Evolutionary conservation across 2,329 filamentous ascomycete genomes (phyloP).

Genomic region (Raffaelea ambrosiae): DNA sequence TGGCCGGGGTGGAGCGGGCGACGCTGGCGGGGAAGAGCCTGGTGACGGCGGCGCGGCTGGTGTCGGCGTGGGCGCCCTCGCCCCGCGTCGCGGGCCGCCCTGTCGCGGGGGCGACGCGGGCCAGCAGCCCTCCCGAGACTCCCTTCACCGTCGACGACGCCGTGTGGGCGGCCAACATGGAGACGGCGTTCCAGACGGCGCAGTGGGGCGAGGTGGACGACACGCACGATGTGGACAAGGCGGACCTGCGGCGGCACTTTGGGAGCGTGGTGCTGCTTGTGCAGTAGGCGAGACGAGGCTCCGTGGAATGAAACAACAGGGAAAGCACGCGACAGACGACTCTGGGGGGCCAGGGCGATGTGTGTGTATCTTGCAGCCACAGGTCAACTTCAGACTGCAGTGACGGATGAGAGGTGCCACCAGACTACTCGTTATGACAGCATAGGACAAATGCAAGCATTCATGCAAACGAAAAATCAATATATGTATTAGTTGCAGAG

Average conservation of each 20-base stretch:
- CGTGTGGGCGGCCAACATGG: conserved; percentile 65
- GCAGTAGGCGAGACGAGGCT: neutral
- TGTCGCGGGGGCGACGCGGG: no score
- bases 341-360: no score
- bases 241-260: conserved; percentile 79
- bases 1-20: conserved; percentile 79
- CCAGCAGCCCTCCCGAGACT: conserved; percentile 42
- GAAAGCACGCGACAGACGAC: no score
- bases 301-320: no score
- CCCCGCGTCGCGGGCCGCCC: no score
- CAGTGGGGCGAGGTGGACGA: conserved; percentile 98
- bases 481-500: no score
- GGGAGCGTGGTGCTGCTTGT: conserved; percentile 72
- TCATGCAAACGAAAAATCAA: no score
- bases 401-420: no score
- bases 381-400: no score
- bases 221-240: conserved; percentile 91
- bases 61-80: conserved; percentile 89
- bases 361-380: no score
- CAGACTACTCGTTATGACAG: no score
- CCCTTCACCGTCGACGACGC: conserved; percentile 77
- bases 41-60: conserved; percentile 63
- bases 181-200: conserved; percentile 82
- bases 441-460: no score
- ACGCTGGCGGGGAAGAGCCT: conserved; percentile 82